Conservation (phyloP, 2,329 filamentous ascomycete genomes). For the Colletotrichum sp. region DNA sequence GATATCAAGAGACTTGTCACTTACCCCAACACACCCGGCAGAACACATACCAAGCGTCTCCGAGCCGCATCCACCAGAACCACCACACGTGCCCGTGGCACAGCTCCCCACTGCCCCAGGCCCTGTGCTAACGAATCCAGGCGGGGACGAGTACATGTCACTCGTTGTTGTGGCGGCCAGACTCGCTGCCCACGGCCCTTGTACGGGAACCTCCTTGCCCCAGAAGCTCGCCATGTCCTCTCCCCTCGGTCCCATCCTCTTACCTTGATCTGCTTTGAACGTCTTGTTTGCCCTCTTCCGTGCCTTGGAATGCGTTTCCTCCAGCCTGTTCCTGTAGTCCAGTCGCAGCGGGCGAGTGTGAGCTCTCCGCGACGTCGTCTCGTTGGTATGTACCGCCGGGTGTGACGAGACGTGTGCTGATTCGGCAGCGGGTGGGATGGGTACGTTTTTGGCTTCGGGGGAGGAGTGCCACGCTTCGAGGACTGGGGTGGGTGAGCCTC, state of each 20-base stretch:
- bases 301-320: constrained; percentile 16
- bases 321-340: constrained; percentile 4
- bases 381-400: constrained; percentile 58
- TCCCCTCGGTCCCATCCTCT: constrained; percentile 21
- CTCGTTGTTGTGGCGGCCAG: constrained; percentile 7
- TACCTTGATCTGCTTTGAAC: background rate
- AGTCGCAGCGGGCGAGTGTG: background rate
- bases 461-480: constrained; percentile 48
- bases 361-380: constrained; percentile 14
- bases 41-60: constrained; percentile 16
- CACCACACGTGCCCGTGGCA: constrained; percentile 18
- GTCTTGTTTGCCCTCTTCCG: constrained; percentile 12
- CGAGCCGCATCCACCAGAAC: constrained; percentile 9
- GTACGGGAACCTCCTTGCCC: constrained; percentile 11
- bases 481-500: background rate
- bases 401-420: constrained; percentile 73
- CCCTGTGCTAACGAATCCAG: constrained; percentile 8
- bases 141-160: constrained; percentile 19
- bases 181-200: constrained; percentile 11
- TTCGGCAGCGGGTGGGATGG: constrained; percentile 47
- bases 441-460: constrained; percentile 45
- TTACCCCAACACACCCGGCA: constrained; percentile 18
- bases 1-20: background rate
- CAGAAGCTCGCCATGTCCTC: constrained; percentile 17
- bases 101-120: constrained; percentile 15